A percentile compares a stretch with the other conserved stretches of the same genome.
These are phyloP conservation scores for Echium plantagineum DNA, from an alignment of 257 asterid genomes.

Conservation along the genomic window DNA sequence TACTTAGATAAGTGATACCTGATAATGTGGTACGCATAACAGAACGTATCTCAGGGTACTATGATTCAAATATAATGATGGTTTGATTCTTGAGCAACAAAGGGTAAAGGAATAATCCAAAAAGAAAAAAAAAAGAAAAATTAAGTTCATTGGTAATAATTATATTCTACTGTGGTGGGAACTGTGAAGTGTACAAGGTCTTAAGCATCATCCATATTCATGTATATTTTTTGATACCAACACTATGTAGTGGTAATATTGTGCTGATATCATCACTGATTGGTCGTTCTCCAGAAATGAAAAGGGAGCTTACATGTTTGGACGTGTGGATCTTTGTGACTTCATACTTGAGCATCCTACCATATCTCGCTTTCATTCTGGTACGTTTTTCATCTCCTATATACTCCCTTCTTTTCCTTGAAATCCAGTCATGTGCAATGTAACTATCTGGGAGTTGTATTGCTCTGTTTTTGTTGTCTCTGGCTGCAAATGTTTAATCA, in stretches of 20 bases:
- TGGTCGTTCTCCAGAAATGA: constrained; percentile 41
- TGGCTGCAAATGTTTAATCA: neutral
- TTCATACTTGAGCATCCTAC: constrained; percentile 95
- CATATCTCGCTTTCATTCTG: constrained; percentile 89
- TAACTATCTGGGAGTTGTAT: neutral
- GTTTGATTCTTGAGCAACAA: no score
- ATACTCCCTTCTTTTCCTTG: neutral
- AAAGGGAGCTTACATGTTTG: constrained; percentile 98
- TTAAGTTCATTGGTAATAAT: neutral
- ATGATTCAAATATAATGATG: no score
- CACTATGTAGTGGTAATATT: neutral
- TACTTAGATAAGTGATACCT: no score
- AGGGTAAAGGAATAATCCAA: no score
- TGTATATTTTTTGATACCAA: neutral
- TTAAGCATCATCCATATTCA: neutral
- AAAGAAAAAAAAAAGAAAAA: neutral
- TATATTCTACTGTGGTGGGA: neutral
- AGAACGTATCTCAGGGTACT: no score
- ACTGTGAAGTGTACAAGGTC: neutral
- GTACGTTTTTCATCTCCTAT: constrained; percentile 29
- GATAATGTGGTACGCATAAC: no score
- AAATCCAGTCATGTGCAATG: neutral
- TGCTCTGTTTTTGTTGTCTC: neutral
- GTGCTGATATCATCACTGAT: neutral
- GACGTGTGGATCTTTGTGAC: constrained; percentile 91